Conservation (phyloP, 116 monocot species). For the Iris pallida region DNA sequence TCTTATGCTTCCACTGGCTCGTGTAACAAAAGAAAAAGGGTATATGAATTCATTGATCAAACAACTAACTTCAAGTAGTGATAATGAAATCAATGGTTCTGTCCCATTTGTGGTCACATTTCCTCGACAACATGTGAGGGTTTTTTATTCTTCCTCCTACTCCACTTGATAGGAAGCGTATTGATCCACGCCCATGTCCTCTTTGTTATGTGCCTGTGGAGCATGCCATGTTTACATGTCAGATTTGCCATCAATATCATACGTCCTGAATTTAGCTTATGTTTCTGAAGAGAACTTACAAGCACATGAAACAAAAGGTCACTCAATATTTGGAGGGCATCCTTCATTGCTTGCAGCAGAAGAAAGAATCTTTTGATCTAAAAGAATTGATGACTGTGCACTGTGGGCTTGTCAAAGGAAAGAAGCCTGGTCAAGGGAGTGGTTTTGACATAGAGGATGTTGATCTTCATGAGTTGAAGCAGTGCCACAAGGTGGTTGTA, state of each 20-base stretch:
- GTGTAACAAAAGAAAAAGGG: constrained; percentile 4
- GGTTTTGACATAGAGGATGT: constrained; percentile 73
- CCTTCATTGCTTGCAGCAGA: constrained; percentile 72
- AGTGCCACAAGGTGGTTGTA: constrained; percentile 73
- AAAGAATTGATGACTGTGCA: constrained; percentile 84
- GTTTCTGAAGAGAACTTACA: constrained; percentile 45
- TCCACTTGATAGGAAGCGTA: constrained; percentile 51
- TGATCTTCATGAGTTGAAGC: constrained; percentile 84
- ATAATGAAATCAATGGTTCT: constrained; percentile 15
- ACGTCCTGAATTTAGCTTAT: constrained; percentile 59
- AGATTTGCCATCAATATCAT: constrained; percentile 47
- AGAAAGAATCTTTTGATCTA: constrained; percentile 67
- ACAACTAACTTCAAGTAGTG: not conserved
- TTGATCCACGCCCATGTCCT: constrained; percentile 57
- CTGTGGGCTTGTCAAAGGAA: constrained; percentile 92
- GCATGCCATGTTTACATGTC: constrained; percentile 71
- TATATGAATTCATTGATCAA: constrained; percentile 3
- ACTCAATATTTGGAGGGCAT: constrained; percentile 81
- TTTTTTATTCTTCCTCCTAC: constrained; percentile 31
- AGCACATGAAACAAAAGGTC: constrained; percentile 42
- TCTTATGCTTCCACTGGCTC: constrained; percentile 4
- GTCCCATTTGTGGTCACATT: constrained; percentile 8
- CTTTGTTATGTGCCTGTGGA: constrained; percentile 84
- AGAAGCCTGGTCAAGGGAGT: constrained; percentile 62
- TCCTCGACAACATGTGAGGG: constrained; percentile 46